phyloP scores from a whole-genome alignment of 1,139 yeast genomes.

The Diutina pseudorugosa region DNA sequence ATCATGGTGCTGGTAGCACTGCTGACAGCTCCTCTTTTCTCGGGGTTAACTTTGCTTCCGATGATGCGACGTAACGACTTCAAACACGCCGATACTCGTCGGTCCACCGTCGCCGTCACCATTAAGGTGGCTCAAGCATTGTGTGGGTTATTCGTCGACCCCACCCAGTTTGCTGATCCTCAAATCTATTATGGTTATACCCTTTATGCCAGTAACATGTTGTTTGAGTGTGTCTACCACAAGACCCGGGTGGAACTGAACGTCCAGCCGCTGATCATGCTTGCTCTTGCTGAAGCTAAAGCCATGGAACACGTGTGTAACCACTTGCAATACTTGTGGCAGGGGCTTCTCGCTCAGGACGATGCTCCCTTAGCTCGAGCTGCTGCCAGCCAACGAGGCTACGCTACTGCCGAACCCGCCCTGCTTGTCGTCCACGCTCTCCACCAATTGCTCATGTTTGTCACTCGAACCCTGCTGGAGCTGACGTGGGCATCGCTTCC shows the following conservation, averaged over 20 bases:
- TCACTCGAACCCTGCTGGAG: neutral
- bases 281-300: neutral
- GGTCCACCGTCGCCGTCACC: conserved; percentile 29
- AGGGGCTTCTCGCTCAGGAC: neutral
- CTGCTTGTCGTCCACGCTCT: neutral
- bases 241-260: neutral
- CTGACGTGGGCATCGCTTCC: neutral
- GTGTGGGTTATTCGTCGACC: conserved; percentile 12
- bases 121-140: conserved; percentile 22
- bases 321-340: neutral
- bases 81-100: conserved; percentile 19
- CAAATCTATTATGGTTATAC: neutral
- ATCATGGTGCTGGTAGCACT: conserved; percentile 39
- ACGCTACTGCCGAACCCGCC: neutral
- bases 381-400: neutral
- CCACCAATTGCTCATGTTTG: neutral
- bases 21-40: conserved; percentile 29
- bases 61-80: conserved; percentile 35
- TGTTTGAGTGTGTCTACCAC: neutral
- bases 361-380: neutral
- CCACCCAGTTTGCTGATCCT: neutral
- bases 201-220: neutral
- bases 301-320: neutral
- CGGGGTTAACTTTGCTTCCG: conserved; percentile 27
- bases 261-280: conserved; percentile 1